phyloP scores from a whole-genome alignment of 116 monocot genomes.

The Cymodocea nodosa region DNA sequence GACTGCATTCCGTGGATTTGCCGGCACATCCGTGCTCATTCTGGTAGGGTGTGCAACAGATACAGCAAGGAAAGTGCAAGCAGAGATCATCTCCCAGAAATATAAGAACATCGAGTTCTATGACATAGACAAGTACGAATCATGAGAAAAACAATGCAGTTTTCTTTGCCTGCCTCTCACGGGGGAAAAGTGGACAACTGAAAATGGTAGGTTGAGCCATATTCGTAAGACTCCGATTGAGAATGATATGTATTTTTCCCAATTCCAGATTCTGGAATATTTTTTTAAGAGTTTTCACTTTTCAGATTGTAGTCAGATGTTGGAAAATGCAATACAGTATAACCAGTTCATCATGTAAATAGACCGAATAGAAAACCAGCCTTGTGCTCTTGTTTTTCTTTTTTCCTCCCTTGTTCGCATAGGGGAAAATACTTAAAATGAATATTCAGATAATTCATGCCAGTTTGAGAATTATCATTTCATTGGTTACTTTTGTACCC shows the following conservation, averaged over 20 bases:
- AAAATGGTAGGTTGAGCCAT: too few relatives aligned
- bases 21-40: constrained; percentile 90
- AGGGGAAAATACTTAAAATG: too few relatives aligned
- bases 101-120: constrained; percentile 98
- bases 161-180: too few relatives aligned
- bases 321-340: neutral
- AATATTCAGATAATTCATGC: too few relatives aligned
- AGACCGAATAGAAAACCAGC: neutral
- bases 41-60: constrained; percentile 98
- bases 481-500: too few relatives aligned
- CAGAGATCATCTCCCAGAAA: constrained; percentile 92
- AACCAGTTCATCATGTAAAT: neutral
- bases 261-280: neutral
- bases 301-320: neutral
- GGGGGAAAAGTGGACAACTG: too few relatives aligned
- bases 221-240: neutral
- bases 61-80: constrained; percentile 93
- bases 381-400: constrained; percentile 7
- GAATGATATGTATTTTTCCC: too few relatives aligned
- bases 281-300: neutral
- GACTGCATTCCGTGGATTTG: constrained; percentile 91
- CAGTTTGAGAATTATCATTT: too few relatives aligned
- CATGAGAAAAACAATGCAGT: constrained; percentile 10
- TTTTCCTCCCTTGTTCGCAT: neutral
- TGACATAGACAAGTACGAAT: constrained; percentile 41